Evolutionary conservation across 129 eudicot genomes (phyloP).

Genomic region (Saposhnikovia divaricata): DNA sequence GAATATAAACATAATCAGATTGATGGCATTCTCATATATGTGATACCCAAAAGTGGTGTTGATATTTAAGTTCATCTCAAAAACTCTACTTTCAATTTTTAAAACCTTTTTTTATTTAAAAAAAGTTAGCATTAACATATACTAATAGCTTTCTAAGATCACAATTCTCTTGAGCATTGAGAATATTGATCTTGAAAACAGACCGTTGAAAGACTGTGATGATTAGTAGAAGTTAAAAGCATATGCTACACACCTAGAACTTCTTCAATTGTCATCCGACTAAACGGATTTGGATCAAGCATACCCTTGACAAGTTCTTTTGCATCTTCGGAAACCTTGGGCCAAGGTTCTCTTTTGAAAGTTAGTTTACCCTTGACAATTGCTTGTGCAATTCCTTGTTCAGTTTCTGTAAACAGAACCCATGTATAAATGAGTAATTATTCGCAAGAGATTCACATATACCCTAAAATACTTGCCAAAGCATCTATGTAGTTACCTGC

Average conservation of each 20-base stretch:
- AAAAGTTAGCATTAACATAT: too few relatives aligned
- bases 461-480: too few relatives aligned
- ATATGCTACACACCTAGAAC: constrained; percentile 54
- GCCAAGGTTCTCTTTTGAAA: constrained; percentile 84
- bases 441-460: not conserved
- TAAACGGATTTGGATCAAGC: constrained; percentile 61
- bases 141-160: too few relatives aligned
- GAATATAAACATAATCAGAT: not conserved
- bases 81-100: too few relatives aligned
- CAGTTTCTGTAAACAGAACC: constrained; percentile 69
- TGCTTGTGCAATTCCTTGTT: constrained; percentile 97
- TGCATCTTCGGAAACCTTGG: constrained; percentile 67
- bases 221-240: not conserved
- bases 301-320: constrained; percentile 74
- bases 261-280: constrained; percentile 58
- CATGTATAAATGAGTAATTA: not conserved
- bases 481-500: not conserved
- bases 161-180: not conserved
- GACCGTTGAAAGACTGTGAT: too few relatives aligned
- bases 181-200: not conserved
- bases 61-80: too few relatives aligned
- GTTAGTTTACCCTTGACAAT: constrained; percentile 64
- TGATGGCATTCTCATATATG: too few relatives aligned
- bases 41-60: too few relatives aligned
- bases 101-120: too few relatives aligned